Conservation (phyloP, 1,284 basidiomycete genomes). For the Lentinula novae-zelandiae region DNA sequence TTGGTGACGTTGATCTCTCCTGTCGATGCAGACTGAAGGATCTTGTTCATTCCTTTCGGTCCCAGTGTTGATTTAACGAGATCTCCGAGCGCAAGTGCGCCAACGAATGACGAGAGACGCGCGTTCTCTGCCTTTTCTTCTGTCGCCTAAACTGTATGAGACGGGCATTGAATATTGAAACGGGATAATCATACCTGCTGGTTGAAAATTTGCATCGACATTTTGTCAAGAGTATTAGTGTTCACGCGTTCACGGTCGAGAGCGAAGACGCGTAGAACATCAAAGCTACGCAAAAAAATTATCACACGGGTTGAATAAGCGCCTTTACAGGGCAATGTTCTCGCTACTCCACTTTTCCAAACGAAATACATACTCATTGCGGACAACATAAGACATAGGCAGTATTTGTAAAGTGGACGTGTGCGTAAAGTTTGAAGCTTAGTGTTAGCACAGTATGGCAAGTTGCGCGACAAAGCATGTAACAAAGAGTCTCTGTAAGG, state of each 20-base stretch:
- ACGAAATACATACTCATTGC: neutral
- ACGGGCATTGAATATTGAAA: constrained; percentile 8
- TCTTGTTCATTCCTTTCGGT: constrained; percentile 97
- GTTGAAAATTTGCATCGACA: constrained; percentile 47
- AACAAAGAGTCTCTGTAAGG: neutral
- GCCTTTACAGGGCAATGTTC: too few species aligned
- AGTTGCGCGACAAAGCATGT: neutral
- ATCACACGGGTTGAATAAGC: neutral
- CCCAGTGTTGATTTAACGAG: constrained; percentile 98
- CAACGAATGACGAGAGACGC: constrained; percentile 96
- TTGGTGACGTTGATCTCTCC: constrained; percentile 98
- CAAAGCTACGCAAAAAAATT: neutral
- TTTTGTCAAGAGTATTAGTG: constrained; percentile 13
- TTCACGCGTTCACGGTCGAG: too few species aligned
- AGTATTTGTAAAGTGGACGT: neutral
- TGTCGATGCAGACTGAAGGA: constrained; percentile 87
- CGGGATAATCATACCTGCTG: constrained; percentile 28
- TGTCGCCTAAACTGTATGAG: constrained; percentile 63
- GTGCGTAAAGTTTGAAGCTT: neutral
- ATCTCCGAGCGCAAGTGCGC: constrained; percentile 94
- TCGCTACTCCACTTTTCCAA: neutral
- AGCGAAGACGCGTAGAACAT: too few species aligned
- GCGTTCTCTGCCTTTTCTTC: constrained; percentile 99
- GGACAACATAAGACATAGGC: neutral
- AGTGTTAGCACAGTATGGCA: neutral